Percentiles rank a stretch among this genome's conserved stretches.
Evolutionary conservation across 108 stramenopile species (phyloP).

Genomic region (Chaetoceros tenuissimus): DNA sequence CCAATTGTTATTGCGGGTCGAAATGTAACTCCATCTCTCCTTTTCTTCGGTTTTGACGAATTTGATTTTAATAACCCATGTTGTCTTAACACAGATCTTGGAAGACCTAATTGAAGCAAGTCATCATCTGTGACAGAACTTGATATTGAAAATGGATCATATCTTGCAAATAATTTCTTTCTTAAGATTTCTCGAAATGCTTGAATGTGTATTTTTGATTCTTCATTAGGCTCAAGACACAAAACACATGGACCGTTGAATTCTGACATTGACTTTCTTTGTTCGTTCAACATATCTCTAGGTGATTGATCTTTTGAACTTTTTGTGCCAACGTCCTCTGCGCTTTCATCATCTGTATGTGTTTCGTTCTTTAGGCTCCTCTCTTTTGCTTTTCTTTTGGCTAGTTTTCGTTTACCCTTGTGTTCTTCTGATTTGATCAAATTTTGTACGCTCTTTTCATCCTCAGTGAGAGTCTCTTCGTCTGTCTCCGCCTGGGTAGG

Average conservation of each 20-base stretch:
- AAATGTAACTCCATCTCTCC: conserved; percentile 10
- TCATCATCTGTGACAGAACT: conserved; percentile 7
- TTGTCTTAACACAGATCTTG: conserved; percentile 5
- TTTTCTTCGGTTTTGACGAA: neutral
- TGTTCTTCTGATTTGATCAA: conserved; percentile 1
- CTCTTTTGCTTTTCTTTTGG: conserved; percentile 5
- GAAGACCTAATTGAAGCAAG: conserved; percentile 1
- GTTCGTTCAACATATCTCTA: conserved; percentile 14
- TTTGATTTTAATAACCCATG: neutral
- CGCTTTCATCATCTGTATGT: conserved; percentile 3
- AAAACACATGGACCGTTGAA: conserved; percentile 67
- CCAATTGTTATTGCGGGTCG: conserved; percentile 62
- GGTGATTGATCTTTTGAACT: conserved; percentile 14
- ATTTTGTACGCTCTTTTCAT: conserved; percentile 12
- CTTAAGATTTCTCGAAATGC: conserved; percentile 37
- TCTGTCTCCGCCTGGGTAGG: neutral
- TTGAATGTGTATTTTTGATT: conserved; percentile 31
- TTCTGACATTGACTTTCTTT: conserved; percentile 14
- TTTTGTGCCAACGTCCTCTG: conserved; percentile 4
- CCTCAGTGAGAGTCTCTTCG: conserved; percentile 7
- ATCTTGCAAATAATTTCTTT: conserved; percentile 21
- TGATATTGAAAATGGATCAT: conserved; percentile 36
- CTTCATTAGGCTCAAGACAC: conserved; percentile 60
- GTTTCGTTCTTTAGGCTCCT: conserved; percentile 1
- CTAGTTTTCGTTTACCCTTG: conserved; percentile 8